Base-by-base conservation (phyloP, 208 protist genomes). In the Acanthamoeba sp. region DNA sequence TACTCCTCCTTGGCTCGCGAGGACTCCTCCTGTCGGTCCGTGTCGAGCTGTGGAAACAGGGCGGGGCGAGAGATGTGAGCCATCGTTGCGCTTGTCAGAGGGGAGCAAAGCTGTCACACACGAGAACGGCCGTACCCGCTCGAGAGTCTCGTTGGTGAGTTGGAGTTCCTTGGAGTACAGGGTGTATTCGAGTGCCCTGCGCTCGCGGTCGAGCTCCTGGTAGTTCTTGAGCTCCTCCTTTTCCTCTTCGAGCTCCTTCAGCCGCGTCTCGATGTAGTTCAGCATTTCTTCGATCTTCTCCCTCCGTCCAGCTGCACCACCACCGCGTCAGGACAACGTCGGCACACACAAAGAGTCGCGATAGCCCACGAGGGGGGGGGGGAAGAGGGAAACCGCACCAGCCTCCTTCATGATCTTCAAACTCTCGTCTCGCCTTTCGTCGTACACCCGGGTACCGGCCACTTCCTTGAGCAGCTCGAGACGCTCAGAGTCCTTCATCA, bases 401-500 rank as follows among this genome's bases (percentile, higher is more conserved):
- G 98, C 99, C 34, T 99, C 99, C 1, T 96, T 95, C 78, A 99
- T 97, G 80, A 99, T 99, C 42, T 98, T 97, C 32, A 99, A 76
- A 64, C 97, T 99, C 94, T 99, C 99, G 27, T 91, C 95, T 12
- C 99, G 97, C 14, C 98, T 96, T 32, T 98, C 96, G 80, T 99
- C 99, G 95, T 99, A 99, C 20, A 99, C 98, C 71, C 98, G 98
- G 4, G 99, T 99, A 34, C 99, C 99, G 0, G 99, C 99, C 0
- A 99, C 98, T 87, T 99, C 99, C 95, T 99, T 99, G 73, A 99
- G 98, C 55, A 99, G 95, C 45, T 99, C 97, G 24, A 99, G 98
- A 14, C 99, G 96, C 27, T 99, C 98, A 10, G 97, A 95, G 76
- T 99, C 99, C 91, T 97, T 98, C 98, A 99, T 99, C 93, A 97